Percentiles rank a stretch among this genome's conserved stretches.
phyloP scores from a whole-genome alignment of 768 basidiomycete species.

The Tulasnella sp. region DNA sequence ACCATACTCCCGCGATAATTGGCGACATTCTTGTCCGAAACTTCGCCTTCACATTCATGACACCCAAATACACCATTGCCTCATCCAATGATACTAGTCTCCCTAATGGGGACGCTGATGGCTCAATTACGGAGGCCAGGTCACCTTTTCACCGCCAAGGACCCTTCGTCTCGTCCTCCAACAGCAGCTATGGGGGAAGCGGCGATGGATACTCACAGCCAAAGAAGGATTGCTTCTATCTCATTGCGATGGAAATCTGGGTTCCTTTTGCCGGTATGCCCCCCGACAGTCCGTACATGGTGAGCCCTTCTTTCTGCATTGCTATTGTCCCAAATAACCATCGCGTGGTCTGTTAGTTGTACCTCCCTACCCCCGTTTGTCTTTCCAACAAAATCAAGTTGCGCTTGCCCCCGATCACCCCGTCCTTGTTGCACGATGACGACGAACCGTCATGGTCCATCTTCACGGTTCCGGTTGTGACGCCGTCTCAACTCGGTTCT shows the following conservation, averaged over 20 bases:
- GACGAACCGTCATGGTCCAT: neutral
- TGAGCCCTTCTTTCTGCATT: neutral
- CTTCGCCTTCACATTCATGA: neutral
- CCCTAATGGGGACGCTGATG: too few relatives aligned
- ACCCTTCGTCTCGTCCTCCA: too few relatives aligned
- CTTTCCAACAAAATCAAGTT: conserved; percentile 1
- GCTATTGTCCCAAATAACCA: neutral
- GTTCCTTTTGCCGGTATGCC: conserved; percentile 5
- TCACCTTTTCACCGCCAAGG: too few relatives aligned
- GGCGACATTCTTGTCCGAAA: conserved; percentile 8
- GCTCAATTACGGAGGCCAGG: too few relatives aligned
- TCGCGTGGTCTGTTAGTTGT: neutral
- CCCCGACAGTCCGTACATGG: conserved; percentile 8
- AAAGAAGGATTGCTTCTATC: neutral
- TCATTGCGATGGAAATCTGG: conserved; percentile 4
- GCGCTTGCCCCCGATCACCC: neutral
- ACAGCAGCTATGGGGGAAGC: too few relatives aligned
- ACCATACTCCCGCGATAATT: neutral
- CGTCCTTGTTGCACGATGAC: too few relatives aligned
- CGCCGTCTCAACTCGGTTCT: too few relatives aligned
- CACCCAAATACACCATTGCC: neutral
- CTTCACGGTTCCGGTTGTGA: neutral
- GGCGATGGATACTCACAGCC: too few relatives aligned
- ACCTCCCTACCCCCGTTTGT: neutral
- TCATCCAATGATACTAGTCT: too few relatives aligned